Base-by-base conservation (phyloP, 768 basidiomycete species). In the Calvatia gigantea region DNA sequence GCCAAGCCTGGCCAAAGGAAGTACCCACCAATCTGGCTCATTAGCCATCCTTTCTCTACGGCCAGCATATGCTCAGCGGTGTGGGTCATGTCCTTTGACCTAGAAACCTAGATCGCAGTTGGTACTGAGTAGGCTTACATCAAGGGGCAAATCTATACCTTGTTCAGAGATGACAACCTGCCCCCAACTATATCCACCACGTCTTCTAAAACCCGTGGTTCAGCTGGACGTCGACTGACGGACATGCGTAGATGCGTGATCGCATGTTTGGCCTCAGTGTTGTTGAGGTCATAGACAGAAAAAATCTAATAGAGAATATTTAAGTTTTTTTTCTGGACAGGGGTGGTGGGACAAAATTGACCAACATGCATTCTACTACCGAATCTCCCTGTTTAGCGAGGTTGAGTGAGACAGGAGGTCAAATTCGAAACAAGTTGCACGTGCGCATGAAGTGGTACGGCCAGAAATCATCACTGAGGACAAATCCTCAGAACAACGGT, bases 31-130 rank as follows among this genome's bases (percentile, higher is more conserved):
- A 91, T 87, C 67, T 87, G 86, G 63, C 85, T 87, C 21, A 86
- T 74, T 31, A 93, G 72, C 88, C 90, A 93, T 25, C 78, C 84
- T 64, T 89, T 89, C 70, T 94, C 92, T 8, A 82, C 78, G n/a
- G 73, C 64, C 2, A 91, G 73, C 64, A 91, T 70, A 51, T 85
- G 76, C 54, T 77, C 70, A n/a, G 91, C 88, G 70, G 82, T 79
- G 37, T 73, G 69, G 1, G 85, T 54, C 75, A 89, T 83, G 65
- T 94, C 79, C 31, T 72, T 71, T 7, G 84, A 70, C 60, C 78
- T 81, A 3, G 86, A 79, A 6, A 85, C 76, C 77, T 80, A 23
- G 23, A 45, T 8, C 1, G n/a, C n/a, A n/a, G n/a, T 49, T 19
- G 49, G 19, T n/a, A 46, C 51, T 46, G 25, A 42, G 14, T 19